Percentiles rank a stretch among this genome's conserved stretches.
These are phyloP conservation scores for Taiozyma sp. DNA, from an alignment of 1,139 yeast genomes.

Conservation along the genomic window DNA sequence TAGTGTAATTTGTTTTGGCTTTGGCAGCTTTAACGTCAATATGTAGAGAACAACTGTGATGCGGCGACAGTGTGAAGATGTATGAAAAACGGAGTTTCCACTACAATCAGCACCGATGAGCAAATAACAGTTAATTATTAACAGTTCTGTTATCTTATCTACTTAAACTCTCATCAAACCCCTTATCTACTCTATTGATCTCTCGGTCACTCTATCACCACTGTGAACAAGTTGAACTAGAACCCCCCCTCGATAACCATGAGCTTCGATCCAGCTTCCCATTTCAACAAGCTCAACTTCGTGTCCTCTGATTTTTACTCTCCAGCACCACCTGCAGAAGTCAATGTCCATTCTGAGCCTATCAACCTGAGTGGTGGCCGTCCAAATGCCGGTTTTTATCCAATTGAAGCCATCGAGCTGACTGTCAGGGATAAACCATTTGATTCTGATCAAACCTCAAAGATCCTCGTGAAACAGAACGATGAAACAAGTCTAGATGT, in stretches of 20 bases:
- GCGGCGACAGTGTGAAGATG: neutral
- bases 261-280: neutral
- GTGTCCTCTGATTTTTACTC: slow-evolving; percentile 11
- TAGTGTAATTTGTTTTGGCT: too few species aligned
- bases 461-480: neutral
- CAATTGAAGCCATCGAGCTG: slow-evolving; percentile 13
- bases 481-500: slow-evolving; percentile 3
- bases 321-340: slow-evolving; percentile 5
- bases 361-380: slow-evolving; percentile 16
- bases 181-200: too few species aligned
- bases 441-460: neutral
- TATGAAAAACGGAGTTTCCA: too few species aligned
- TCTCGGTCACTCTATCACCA: too few species aligned
- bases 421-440: slow-evolving; percentile 9
- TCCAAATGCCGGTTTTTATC: slow-evolving; percentile 11
- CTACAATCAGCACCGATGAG: too few species aligned
- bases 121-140: too few species aligned
- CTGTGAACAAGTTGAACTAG: too few species aligned
- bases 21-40: too few species aligned
- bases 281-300: slow-evolving; percentile 6
- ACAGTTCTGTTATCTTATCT: too few species aligned
- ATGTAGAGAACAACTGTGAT: neutral
- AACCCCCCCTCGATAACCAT: neutral
- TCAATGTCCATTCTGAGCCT: slow-evolving; percentile 10
- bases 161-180: too few species aligned